Evolutionary conservation across 768 basidiomycete genomes (phyloP).

Genomic region (Leccinum fibrillosum): DNA sequence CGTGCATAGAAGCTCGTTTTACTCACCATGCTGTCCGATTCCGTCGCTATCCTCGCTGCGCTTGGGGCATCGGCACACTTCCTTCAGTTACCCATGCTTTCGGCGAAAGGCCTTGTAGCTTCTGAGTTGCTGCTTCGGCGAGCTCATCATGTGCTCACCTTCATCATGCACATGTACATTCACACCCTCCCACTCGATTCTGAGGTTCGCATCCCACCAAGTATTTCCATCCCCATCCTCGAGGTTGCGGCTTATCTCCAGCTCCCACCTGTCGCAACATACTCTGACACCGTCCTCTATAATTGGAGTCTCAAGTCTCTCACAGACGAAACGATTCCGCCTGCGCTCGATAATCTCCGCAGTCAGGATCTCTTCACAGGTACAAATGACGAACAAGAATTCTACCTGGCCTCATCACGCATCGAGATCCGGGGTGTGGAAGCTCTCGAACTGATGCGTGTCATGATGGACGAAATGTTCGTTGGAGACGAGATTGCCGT

Average conservation of each 20-base stretch:
- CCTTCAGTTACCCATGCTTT: conserved; percentile 52
- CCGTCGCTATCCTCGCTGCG: not conserved
- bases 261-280: conserved; percentile 85
- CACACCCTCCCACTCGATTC: conserved; percentile 55
- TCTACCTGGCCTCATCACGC: conserved; percentile 81
- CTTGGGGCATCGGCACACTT: not conserved
- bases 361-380: conserved; percentile 72
- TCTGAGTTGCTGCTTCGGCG: conserved; percentile 62
- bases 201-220: conserved; percentile 61
- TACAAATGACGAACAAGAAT: conserved; percentile 77
- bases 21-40: not conserved
- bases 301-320: conserved; percentile 56
- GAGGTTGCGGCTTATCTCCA: conserved; percentile 67
- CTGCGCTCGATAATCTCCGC: conserved; percentile 56
- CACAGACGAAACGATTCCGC: conserved; percentile 27
- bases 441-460: conserved; percentile 81
- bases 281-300: conserved; percentile 89
- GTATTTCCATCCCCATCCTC: conserved; percentile 73
- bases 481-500: conserved; percentile 65
- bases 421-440: conserved; percentile 85
- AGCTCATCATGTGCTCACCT: conserved; percentile 71
- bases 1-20: not conserved
- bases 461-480: conserved; percentile 86
- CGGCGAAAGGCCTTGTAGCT: conserved; percentile 40
- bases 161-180: conserved; percentile 75